Evolutionary conservation across 306 rosid genomes (phyloP), one percentile per base, ranked within the genome.

Genomic region (Canavalia gladiata): DNA sequence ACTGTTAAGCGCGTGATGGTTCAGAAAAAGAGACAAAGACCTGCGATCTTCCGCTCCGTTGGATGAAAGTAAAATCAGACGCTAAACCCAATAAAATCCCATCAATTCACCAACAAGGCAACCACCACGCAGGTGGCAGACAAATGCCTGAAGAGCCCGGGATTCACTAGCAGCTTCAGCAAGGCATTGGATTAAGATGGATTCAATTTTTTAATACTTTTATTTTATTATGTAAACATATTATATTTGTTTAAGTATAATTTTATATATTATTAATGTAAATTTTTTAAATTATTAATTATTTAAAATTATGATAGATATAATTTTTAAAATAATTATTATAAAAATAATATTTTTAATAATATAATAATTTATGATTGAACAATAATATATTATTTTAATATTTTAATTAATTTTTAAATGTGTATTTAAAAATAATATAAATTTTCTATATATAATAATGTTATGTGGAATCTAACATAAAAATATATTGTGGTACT

Each of bases 51-150:
- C 28, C 11, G 0, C 25, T 45, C 54, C 64, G 77, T 70, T 45
- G 3, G 63, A 80, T 70, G 64, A 90, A 77, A 80, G 84, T 85
- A 42, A 62, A 37, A 10, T 37, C 10, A 52, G 62, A 18, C 39
- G 31, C 31, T 7, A 45, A 18, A 42, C 41, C 75, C 74, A 34
- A 73, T 69, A 76, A 49, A 13, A 29, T 33, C 46, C 37, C 50
- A 50, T 52, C 41, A 56, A 62, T 54, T 58, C 66, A 63, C 43
- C 51, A 66, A 80, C 78, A 76, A 18, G 25, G 25, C 25, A 18
- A 18, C 25, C 25, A 47, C 84, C 65, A 76, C 10, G 35, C 30
- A 50, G 4, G 33, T 52, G 54, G 63, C 49, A 35, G 18, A 8
- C 51, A 52, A 29, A 51, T 35, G 50, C 50, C 49, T 35, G 25